These are phyloP conservation scores for Arxiozyma telluris DNA, from an alignment of 1,139 yeast genomes.

Conservation along the genomic window DNA sequence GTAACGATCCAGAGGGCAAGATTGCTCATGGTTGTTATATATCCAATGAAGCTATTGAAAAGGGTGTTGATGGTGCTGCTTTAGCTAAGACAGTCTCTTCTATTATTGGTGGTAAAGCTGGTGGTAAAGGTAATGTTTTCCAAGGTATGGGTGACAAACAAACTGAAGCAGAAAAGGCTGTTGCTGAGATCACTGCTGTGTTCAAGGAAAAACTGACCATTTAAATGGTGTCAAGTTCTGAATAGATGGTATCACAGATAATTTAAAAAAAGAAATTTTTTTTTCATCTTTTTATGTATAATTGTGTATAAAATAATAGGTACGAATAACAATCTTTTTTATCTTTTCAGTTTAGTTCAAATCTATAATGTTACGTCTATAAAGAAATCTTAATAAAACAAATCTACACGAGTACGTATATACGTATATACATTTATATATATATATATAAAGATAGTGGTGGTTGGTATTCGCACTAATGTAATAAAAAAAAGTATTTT, in stretches of 20 bases:
- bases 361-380: background rate
- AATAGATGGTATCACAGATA: background rate
- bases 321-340: background rate
- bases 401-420: too few species aligned
- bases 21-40: constrained; percentile 94
- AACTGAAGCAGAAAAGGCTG: constrained; percentile 60
- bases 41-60: constrained; percentile 58
- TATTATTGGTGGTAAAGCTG: constrained; percentile 91
- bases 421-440: too few species aligned
- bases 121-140: constrained; percentile 94
- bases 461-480: too few species aligned
- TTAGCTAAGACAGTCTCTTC: constrained; percentile 64
- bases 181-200: constrained; percentile 53
- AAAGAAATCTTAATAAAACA: background rate
- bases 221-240: constrained; percentile 5
- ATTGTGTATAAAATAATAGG: too few species aligned
- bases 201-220: constrained; percentile 47
- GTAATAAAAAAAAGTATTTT: too few species aligned
- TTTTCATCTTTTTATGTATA: background rate
- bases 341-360: background rate
- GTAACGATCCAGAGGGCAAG: constrained; percentile 51
- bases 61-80: constrained; percentile 69
- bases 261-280: too few species aligned
- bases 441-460: too few species aligned
- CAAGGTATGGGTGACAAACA: constrained; percentile 95